These are phyloP conservation scores for Colletotrichum sansevieriae DNA, from an alignment of 2,329 filamentous ascomycete genomes.

Conservation along the genomic window DNA sequence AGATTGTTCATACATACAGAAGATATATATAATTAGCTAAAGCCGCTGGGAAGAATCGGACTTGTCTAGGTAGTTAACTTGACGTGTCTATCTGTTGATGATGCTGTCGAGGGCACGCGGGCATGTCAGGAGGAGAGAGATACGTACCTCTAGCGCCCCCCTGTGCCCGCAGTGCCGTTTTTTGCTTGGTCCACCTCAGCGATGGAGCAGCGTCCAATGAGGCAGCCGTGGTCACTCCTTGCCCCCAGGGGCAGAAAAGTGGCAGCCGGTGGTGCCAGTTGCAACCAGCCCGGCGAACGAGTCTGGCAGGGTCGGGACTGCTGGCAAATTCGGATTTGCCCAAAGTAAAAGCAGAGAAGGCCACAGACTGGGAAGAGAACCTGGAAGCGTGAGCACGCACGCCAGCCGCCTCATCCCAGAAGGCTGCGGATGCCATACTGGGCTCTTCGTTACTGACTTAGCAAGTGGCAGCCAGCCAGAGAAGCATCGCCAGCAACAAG, in stretches of 20 bases:
- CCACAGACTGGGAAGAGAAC: neutral
- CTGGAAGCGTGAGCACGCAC: neutral
- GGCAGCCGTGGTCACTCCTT: constrained; percentile 15
- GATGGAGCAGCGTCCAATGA: neutral
- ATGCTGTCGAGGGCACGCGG: constrained; percentile 3
- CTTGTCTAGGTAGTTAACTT: no score
- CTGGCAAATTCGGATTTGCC: constrained; percentile 13
- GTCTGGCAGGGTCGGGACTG: constrained; percentile 7
- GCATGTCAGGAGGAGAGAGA: constrained; percentile 15
- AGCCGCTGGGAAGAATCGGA: no score
- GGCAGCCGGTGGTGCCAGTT: neutral
- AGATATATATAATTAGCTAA: no score
- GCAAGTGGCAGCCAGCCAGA: constrained; percentile 2
- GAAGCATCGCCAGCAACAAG: constrained; percentile 38
- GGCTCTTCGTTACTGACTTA: neutral
- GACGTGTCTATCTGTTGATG: neutral
- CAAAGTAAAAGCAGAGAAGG: neutral
- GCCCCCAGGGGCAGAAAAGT: constrained; percentile 1
- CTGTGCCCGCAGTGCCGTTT: constrained; percentile 2
- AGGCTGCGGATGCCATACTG: constrained; percentile 3
- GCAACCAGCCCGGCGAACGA: neutral
- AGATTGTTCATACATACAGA: no score
- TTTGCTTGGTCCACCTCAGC: neutral
- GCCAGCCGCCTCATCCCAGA: constrained; percentile 8
- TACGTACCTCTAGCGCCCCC: neutral